These are phyloP conservation scores for Sporisorium sorghi DNA, from an alignment of 1,284 basidiomycete genomes.

Conservation along the genomic window DNA sequence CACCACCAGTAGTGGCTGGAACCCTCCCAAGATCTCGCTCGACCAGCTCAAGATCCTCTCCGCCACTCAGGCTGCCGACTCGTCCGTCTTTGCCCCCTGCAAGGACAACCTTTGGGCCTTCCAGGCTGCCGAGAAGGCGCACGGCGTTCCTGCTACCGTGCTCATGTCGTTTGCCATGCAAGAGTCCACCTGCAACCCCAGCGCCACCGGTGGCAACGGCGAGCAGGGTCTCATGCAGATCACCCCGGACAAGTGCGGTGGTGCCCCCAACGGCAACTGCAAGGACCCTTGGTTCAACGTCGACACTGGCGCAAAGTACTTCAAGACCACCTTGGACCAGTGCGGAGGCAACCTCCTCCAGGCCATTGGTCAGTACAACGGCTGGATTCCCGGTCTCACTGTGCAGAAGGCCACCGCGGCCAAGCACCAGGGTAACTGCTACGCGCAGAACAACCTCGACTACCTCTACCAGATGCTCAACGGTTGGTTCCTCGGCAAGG, in stretches of 20 bases:
- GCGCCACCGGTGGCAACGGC: conserved; percentile 53
- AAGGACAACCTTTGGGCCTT: conserved; percentile 49
- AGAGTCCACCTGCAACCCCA: conserved; percentile 59
- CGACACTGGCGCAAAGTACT: conserved; percentile 56
- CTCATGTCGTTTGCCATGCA: conserved; percentile 63
- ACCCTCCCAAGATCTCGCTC: conserved; percentile 49
- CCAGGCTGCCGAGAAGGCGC: conserved; percentile 38
- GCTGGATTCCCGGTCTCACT: conserved; percentile 52
- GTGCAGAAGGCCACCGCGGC: conserved; percentile 45
- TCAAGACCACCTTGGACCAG: conserved; percentile 41
- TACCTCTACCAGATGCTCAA: conserved; percentile 59
- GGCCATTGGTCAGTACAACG: conserved; percentile 59
- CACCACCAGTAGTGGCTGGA: conserved; percentile 47
- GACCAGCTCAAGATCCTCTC: conserved; percentile 52
- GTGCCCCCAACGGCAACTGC: conserved; percentile 52
- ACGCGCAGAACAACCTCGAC: conserved; percentile 61
- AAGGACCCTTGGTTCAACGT: conserved; percentile 56
- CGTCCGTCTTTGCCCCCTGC: conserved; percentile 53
- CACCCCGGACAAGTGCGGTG: conserved; percentile 60
- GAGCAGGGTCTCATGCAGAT: conserved; percentile 64
- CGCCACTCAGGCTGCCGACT: conserved; percentile 33
- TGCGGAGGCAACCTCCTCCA: conserved; percentile 44
- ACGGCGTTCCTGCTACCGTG: conserved; percentile 51
- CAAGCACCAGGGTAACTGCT: conserved; percentile 42
- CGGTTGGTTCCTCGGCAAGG: conserved; percentile 57